Base-by-base conservation (phyloP, 331 rosid genomes). In the Pyrus hybrid region DNA sequence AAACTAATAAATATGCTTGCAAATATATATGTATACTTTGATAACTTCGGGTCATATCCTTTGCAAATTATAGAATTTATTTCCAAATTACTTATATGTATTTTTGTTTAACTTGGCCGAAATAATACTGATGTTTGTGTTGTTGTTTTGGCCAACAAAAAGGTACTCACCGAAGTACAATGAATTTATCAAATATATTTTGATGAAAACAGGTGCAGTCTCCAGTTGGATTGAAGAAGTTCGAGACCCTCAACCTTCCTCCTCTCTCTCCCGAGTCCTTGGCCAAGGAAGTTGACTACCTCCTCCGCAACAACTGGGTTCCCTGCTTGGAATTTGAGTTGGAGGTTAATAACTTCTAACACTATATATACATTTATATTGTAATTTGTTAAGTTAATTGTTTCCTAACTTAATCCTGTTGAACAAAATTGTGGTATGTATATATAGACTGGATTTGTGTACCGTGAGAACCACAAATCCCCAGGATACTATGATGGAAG, bases 201-300 rank as follows among this genome's bases (percentile, higher is more conserved):
- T 66, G 17, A 8, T 66, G 23, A 5, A 6, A 35, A 32, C 63
- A 94, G 97, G 99, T 94, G 80, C 90, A 97, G 97, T 96, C 97
- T 1, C 70, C 96, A 83, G 1, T 37, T 20, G 90, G 88, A 11
- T 0, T 2, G 89, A 86, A 82, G 98, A 87, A 85, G 85, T 91
- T 80, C 26, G 96, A 93, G 95, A 93, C 98, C 23, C 91, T 93
- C 4, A 91, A 93, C 94, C 86, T 93, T 5, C 97, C 93, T 6
- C 54, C 64, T 0, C 86, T 93, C 0, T 2, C 9, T 6, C 0
- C 0, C 0, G 28, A 32, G 1, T 7, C 32, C 26, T 81, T 93
- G 88, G 16, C 13, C 7, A 89, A 75, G 90, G 88, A 93, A 85
- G 13, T 88, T 5, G 91, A 78, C 0, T 93, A 88, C 93, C 96